phyloP scores from a whole-genome alignment of 1,284 basidiomycete genomes.

The Trichosporon asahii region DNA sequence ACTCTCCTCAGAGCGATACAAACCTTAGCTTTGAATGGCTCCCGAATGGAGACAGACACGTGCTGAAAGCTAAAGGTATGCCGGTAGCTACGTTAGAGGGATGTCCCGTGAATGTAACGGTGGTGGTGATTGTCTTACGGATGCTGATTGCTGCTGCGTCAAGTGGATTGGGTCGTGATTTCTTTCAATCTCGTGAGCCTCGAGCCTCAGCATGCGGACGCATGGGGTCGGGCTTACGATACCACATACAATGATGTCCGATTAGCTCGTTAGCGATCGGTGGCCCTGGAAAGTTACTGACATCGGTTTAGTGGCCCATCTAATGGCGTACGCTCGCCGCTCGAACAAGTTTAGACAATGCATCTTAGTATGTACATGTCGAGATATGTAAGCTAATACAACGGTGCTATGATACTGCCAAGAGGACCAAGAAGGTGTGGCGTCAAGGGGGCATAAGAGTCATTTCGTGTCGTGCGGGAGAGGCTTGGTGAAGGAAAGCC shows the following conservation, averaged over 20 bases:
- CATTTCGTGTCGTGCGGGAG: background rate
- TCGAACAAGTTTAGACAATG: background rate
- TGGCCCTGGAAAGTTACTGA: background rate
- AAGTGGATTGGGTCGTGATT: background rate
- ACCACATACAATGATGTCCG: no score
- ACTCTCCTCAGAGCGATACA: background rate
- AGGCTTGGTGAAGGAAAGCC: background rate
- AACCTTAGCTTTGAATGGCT: background rate
- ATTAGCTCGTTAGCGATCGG: no score
- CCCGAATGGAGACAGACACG: background rate
- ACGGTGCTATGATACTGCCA: background rate
- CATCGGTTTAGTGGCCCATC: background rate
- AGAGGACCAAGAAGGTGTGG: background rate
- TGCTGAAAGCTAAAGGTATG: background rate
- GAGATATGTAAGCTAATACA: background rate
- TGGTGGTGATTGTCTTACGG: background rate
- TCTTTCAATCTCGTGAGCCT: no score
- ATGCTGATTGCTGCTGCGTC: background rate
- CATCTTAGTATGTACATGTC: background rate
- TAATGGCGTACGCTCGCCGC: background rate
- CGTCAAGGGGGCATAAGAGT: background rate
- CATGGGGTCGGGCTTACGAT: no score
- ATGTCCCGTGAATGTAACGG: background rate
- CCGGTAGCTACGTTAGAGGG: background rate
- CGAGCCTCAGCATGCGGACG: no score